Evolutionary conservation across 2,329 filamentous ascomycete genomes (phyloP), one percentile per base, ranked within the genome.

Genomic region (Diplodia mutila): DNA sequence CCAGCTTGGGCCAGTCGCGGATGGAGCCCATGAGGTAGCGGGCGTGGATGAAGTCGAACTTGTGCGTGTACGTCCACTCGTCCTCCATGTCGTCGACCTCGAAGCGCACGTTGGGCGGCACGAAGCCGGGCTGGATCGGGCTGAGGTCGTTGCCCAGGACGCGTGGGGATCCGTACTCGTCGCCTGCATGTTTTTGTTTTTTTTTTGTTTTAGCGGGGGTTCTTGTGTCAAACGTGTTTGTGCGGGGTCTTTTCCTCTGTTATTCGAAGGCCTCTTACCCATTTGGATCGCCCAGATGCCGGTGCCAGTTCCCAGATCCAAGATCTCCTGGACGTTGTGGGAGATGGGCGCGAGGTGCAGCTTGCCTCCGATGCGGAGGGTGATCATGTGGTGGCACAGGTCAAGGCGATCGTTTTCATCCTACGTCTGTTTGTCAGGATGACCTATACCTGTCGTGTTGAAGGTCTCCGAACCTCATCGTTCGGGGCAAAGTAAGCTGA

Each of bases 11-110:
- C 75, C 86, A 87, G 71, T 89, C 80, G n/a, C 80, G 77, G 51
- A 90, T 81, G 34, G 83, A 80, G 29, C 82, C 82, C 70, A 80
- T 71, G 80, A 86, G 78, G 80, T 84, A 71, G 71, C 84, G 73
- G 73, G 83, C 73, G 82, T 85, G 81, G 81, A 90, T 85, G 70
- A 85, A 84, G 73, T 90, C 87, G 72, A 86, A 89, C 12, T 75
- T 75, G 29, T 82, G 75, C 6, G 21, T 53, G 37, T 51, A 32
- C 0, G 42, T 34, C 64, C 64, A 66, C 9, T 83, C 80, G 9
- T 70, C 53, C 7, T 72, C 75, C 73, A 83, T 72, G 78, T 82
- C 72, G 82, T 85, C 80, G 82, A 89, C 83, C 66, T 83, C 79
- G 70, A 84, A 84, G 23, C 74, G 71, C 68, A 78, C 79, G 70